Conservation (phyloP, 345 rosid genomes). For the Trapa incisa region DNA sequence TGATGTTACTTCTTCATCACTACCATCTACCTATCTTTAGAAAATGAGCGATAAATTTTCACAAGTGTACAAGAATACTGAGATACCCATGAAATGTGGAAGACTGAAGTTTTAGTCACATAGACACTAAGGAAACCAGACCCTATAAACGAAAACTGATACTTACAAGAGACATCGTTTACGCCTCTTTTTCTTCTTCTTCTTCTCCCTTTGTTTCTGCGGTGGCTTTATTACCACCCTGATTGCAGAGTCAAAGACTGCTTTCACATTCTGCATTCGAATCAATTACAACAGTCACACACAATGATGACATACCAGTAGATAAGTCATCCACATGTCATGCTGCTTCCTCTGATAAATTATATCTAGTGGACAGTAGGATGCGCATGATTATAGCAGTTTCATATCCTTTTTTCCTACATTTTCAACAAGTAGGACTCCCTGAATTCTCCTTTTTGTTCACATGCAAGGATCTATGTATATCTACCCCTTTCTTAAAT, state of each 20-base stretch:
- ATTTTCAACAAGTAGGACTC: neutral
- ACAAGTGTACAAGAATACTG: neutral
- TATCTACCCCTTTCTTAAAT: too few relatives aligned
- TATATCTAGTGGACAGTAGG: neutral
- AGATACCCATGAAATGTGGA: neutral
- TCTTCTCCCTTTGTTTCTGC: slow-evolving; percentile 63
- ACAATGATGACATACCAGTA: neutral
- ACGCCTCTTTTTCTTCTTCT: slow-evolving; percentile 52
- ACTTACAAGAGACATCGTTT: slow-evolving; percentile 74
- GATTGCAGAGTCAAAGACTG: slow-evolving; percentile 91
- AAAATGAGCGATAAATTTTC: neutral
- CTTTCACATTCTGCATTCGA: slow-evolving; percentile 67
- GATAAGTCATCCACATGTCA: neutral
- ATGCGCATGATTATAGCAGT: neutral
- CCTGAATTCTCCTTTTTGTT: neutral
- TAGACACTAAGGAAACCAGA: too few relatives aligned
- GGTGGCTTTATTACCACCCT: slow-evolving; percentile 80
- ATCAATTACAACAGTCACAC: neutral
- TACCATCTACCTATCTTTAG: neutral
- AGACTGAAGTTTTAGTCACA: too few relatives aligned
- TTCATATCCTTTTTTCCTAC: neutral
- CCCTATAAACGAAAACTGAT: neutral
- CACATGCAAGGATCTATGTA: neutral
- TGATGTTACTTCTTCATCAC: neutral
- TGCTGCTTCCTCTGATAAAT: neutral